Evolutionary conservation across 345 rosid genomes (phyloP).

Genomic region (Fremontodendron californicum): DNA sequence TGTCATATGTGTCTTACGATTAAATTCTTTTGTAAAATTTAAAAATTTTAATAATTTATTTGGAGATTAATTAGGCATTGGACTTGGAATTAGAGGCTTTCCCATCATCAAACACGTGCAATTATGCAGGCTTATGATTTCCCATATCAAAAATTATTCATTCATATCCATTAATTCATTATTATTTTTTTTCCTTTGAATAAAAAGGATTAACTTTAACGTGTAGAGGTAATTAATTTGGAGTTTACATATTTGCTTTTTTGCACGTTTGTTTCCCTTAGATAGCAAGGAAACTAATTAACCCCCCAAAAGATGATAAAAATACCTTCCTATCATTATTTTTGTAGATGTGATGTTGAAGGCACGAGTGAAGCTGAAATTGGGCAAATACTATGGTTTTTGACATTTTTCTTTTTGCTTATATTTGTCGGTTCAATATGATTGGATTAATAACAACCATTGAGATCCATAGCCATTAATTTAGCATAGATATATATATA

Average conservation of each 20-base stretch:
- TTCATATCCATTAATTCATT: background rate
- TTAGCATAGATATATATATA: no score
- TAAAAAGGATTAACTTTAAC: background rate
- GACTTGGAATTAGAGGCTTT: background rate
- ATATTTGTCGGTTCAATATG: background rate
- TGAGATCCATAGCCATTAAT: background rate
- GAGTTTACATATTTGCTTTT: background rate
- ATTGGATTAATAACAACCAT: background rate
- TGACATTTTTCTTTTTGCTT: no score
- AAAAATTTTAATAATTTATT: no score
- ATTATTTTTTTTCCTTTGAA: constrained; percentile 2
- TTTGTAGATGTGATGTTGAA: background rate
- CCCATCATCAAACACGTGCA: background rate
- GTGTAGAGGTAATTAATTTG: background rate
- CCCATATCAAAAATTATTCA: background rate
- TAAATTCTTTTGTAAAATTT: no score
- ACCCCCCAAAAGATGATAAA: background rate
- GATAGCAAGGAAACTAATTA: background rate
- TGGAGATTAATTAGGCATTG: background rate
- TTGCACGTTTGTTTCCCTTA: background rate
- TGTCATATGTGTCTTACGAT: no score
- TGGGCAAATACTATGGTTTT: no score
- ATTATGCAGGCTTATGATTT: background rate
- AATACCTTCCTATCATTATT: background rate
- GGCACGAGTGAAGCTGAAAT: background rate